Evolutionary conservation across 208 protist genomes (phyloP), one percentile per base, ranked within the genome.

Genomic region (Phytomonas francai): DNA sequence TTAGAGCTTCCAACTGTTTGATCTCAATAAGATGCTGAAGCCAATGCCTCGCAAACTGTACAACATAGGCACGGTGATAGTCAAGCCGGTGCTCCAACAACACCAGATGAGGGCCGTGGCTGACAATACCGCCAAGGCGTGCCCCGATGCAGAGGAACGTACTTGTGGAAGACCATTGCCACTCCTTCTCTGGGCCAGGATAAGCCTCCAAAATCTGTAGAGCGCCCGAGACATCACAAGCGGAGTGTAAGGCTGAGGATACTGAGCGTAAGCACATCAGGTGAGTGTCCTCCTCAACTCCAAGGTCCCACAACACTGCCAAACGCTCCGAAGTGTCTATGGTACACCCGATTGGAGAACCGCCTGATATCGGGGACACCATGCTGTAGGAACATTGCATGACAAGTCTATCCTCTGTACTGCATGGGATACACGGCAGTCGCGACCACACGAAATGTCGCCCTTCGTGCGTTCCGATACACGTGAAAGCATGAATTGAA

Each of bases 401-500:
- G 31, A 68, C 80, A 22, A 92, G 58, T 25, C 63, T 68, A 70
- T 81, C 71, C 1, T 76, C 80, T 0, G 60, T 54, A 14, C 45
- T 60, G 16, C 27, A 39, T 32, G 63, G 70, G 59, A 86, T 57
- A 45, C 68, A 65, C 29, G 84, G 82, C 58, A 93, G 70, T 16
- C 76, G 22, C 36, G 78, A 71, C 82, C 84, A 83, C 25, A 82
- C 61, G 72, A 83, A 87, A 2, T 72, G 62, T 0, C 74, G 79
- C 19, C 67, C 74, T 30, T 79, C 79, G 7, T 65, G 77, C 12
- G 69, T 39, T 54, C 74, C 74, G 62, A 89, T 63, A 74, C 77
- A 82, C 32, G 83, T 81, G 62, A 94, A 69, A 27, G 89, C 70
- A 73, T 94, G 85, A 59, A 94, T 66, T 42, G 64, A 63, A 56